Evolutionary conservation across 148 eudicot genomes (phyloP).

Genomic region (Persicaria tinctoria): DNA sequence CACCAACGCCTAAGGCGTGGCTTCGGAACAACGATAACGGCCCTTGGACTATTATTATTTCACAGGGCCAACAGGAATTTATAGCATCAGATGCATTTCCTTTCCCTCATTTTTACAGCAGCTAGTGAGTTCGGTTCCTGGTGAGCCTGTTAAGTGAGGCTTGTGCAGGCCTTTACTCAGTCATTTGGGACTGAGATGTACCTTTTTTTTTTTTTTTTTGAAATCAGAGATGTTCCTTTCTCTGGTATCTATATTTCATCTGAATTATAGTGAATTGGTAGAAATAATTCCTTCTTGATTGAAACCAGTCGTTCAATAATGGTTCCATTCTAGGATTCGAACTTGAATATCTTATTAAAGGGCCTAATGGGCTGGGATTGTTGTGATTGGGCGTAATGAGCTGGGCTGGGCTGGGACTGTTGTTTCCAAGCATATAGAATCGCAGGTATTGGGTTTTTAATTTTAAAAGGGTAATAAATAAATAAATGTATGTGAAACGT

Average conservation of each 20-base stretch:
- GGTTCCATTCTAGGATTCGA: too few species aligned
- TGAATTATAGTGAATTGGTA: neutral
- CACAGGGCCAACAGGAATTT: neutral
- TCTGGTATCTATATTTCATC: neutral
- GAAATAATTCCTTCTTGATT: neutral
- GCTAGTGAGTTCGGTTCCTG: constrained; percentile 1
- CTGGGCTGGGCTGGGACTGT: neutral
- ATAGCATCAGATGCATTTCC: too few species aligned
- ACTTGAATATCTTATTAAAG: too few species aligned
- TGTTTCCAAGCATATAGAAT: neutral
- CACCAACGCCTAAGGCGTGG: neutral
- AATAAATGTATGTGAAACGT: neutral
- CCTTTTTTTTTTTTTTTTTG: too few species aligned
- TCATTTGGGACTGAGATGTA: neutral
- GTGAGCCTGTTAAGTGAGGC: neutral
- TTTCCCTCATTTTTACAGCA: neutral
- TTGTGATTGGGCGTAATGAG: neutral
- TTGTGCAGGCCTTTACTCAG: neutral
- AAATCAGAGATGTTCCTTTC: neutral
- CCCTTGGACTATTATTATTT: neutral
- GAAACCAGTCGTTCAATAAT: too few species aligned
- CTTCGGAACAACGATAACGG: neutral
- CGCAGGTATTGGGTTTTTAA: too few species aligned
- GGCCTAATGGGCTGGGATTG: too few species aligned
- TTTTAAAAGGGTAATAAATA: neutral